Evolutionary conservation across 192 early-diverging fungal genomes (phyloP).

Genomic region (Coemansia sp.): DNA sequence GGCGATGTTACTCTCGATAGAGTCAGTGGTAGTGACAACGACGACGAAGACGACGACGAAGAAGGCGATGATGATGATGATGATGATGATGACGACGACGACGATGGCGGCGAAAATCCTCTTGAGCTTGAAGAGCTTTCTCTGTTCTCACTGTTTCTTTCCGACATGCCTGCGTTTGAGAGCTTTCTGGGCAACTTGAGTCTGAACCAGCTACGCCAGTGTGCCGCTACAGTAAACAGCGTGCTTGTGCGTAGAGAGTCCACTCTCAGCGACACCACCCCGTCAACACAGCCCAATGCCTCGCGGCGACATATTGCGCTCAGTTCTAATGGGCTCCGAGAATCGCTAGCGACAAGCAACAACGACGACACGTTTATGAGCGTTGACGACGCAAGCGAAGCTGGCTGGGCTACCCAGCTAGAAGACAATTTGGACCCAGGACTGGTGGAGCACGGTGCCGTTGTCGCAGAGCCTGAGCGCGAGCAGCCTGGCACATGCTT

Average conservation of each 20-base stretch:
- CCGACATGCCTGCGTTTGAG: constrained; percentile 43
- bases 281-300: background rate
- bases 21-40: background rate
- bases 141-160: constrained; percentile 44
- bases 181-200: constrained; percentile 37
- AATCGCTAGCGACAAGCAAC: background rate
- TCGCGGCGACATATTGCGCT: background rate
- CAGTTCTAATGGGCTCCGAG: background rate
- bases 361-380: background rate
- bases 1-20: no score
- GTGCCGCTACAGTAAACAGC: constrained; percentile 45
- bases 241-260: constrained; percentile 40
- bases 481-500: background rate
- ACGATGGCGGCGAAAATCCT: constrained; percentile 18
- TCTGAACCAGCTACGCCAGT: constrained; percentile 47
- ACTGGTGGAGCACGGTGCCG: background rate
- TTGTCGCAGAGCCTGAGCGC: background rate
- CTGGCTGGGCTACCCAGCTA: background rate
- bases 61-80: background rate
- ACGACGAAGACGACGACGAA: background rate
- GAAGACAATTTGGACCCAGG: background rate
- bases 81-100: constrained; percentile 7
- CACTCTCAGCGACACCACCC: background rate
- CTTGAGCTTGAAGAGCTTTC: constrained; percentile 47
- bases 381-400: background rate